Evolutionary conservation across 495 filamentous ascomycete genomes (phyloP), one percentile per base, ranked within the genome.

Genomic region (Neurospora africana): DNA sequence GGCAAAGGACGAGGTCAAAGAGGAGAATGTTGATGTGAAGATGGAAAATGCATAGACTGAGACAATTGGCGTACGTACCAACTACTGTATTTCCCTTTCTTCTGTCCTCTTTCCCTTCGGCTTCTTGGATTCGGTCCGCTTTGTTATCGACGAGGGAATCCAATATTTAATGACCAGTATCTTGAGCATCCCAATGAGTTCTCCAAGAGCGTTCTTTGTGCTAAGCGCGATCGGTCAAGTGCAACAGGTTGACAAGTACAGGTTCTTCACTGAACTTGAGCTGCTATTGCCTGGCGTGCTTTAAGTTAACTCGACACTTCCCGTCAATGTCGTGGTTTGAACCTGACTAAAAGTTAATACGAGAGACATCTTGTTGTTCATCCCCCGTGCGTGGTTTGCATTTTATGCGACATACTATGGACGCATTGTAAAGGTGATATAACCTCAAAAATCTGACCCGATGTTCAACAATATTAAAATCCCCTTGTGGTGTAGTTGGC

Each of bases 1-100:
- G 23, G 47, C 47, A 21, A 83, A 90, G 69, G 78, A 76, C 44
- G 76, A 78, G 13, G 74, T 75, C 4, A 76, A 75, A 39, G 68
- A 71, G 61, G 73, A 68, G n/a, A 74, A 69, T 4, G 73, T 44
- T n/a, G 79, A 83, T 70, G 80, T 81, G 2, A 72, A 71, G 37
- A 83, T 83, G 82, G 74, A 72, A 41, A 76, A 80, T 72, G 75
- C 76, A 27, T 82, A 70, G 77, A 36, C 23, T 27, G 23, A 17
- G 27, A 61, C 17, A 13, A 4, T 53, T 33, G 27, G 53, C 15
- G 27, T 33, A 33, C 27, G 53, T 61, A 33, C 23, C 27, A 30
- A 33, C 13, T 17, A 19, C 23, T 33, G 27, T 19, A 65, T 33
- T 4, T 33, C 53, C 53, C 27, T 33, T 33, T 58, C 47, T 61